Percentiles rank a stretch among this genome's conserved stretches.
phyloP scores from a whole-genome alignment of 2,329 filamentous ascomycete species.

The Fusarium citri region DNA sequence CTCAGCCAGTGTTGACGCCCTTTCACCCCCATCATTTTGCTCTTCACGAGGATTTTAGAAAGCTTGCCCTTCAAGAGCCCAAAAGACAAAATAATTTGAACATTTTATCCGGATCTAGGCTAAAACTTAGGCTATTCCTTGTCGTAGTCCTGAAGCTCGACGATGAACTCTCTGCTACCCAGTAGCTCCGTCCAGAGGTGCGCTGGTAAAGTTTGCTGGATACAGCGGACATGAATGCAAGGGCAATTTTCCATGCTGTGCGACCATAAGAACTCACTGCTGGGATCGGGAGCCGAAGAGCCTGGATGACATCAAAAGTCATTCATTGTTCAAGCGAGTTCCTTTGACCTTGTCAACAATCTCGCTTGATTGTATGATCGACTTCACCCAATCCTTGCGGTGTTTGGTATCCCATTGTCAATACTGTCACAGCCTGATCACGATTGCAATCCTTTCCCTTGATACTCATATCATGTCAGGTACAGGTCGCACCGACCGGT shows the following conservation, averaged over 20 bases:
- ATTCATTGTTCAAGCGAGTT: background rate
- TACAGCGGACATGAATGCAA: background rate
- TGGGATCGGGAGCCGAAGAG: background rate
- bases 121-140: background rate
- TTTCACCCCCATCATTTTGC: background rate
- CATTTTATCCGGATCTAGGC: background rate
- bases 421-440: background rate
- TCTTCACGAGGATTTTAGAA: background rate
- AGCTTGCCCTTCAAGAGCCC: background rate
- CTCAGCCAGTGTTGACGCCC: background rate
- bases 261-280: background rate
- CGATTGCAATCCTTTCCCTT: background rate
- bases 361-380: background rate
- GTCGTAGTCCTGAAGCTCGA: background rate
- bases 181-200: background rate
- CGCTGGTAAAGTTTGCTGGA: background rate
- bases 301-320: background rate
- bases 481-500: constrained; percentile 1
- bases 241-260: background rate
- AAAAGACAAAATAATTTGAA: background rate
- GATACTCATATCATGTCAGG: background rate
- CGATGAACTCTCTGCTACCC: background rate
- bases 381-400: background rate
- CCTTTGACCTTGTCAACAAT: background rate
- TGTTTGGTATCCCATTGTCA: background rate